Evolutionary conservation across 768 basidiomycete species (phyloP).

Genomic region (Collybiopsis confluens): DNA sequence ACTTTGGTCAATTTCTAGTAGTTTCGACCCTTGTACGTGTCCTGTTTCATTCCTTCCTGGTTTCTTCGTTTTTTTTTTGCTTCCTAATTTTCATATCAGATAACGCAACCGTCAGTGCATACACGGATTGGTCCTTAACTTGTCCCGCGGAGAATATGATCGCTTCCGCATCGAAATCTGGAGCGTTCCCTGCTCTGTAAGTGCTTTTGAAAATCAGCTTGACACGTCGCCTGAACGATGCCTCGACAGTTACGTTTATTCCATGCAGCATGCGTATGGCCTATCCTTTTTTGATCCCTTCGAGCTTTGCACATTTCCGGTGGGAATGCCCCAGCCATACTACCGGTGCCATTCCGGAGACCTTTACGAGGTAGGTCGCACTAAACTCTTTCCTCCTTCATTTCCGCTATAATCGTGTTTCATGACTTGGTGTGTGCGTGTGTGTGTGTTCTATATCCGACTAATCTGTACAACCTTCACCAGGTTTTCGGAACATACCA

Average conservation of each 20-base stretch:
- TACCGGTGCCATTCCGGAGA: slow-evolving; percentile 18
- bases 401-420: not conserved
- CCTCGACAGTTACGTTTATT: slow-evolving; percentile 12
- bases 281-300: slow-evolving; percentile 13
- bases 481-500: slow-evolving; percentile 17
- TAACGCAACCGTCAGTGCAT: slow-evolving; percentile 14
- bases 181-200: slow-evolving; percentile 14
- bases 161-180: slow-evolving; percentile 7
- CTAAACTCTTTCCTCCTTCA: not conserved
- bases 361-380: slow-evolving; percentile 13
- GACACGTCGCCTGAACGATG: no score
- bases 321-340: slow-evolving; percentile 14
- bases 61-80: not conserved
- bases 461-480: not conserved
- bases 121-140: slow-evolving; percentile 10
- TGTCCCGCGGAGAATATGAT: slow-evolving; percentile 14
- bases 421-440: not conserved
- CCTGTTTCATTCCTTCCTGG: not conserved
- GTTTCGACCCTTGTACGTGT: slow-evolving; percentile 15
- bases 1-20: slow-evolving; percentile 9
- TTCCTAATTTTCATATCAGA: not conserved
- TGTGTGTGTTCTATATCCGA: not conserved
- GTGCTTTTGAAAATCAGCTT: no score
- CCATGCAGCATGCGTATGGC: slow-evolving; percentile 13
- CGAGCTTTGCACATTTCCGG: slow-evolving; percentile 14